Evolutionary conservation across 1,284 basidiomycete species (phyloP).

Genomic region (Takashimella koratensis): DNA sequence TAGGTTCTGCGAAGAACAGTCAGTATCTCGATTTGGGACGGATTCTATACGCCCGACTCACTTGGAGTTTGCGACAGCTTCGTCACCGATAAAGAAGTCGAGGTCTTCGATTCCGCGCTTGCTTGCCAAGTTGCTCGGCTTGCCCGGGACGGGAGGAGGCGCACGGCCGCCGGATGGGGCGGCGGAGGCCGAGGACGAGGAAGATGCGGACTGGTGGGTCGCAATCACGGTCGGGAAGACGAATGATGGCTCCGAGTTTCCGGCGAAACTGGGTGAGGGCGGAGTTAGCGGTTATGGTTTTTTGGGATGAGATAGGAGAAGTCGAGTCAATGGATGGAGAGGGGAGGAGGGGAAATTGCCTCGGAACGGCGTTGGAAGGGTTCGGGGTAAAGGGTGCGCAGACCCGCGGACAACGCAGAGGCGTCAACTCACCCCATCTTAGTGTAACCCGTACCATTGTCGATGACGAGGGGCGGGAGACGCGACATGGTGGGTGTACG

Average conservation of each 20-base stretch:
- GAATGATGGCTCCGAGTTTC: conserved; percentile 97
- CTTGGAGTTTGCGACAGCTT: conserved; percentile 91
- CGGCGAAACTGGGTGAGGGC: conserved; percentile 70
- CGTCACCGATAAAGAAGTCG: conserved; percentile 99
- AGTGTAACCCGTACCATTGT: conserved; percentile 96
- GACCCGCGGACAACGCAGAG: background rate
- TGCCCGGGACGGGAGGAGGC: conserved; percentile 58
- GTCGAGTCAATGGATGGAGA: background rate
- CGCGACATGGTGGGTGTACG: conserved; percentile 61
- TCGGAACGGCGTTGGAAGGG: background rate
- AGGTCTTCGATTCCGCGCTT: conserved; percentile 98
- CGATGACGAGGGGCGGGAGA: conserved; percentile 86
- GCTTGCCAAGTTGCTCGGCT: conserved; percentile 88
- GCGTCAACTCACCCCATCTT: conserved; percentile 78
- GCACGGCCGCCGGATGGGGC: conserved; percentile 30
- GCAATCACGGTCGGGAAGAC: conserved; percentile 97
- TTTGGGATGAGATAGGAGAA: background rate
- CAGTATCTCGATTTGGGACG: conserved; percentile 2
- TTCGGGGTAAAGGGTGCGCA: background rate
- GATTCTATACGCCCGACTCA: conserved; percentile 19
- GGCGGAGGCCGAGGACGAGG: conserved; percentile 54
- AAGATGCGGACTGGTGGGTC: conserved; percentile 56
- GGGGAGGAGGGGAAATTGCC: background rate
- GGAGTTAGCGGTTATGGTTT: conserved; percentile 2
- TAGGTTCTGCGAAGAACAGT: conserved; percentile 70